A percentile compares a stretch with the other conserved stretches of the same genome.
phyloP scores from a whole-genome alignment of 1,284 basidiomycete species.

The Pulchroboletus neoregius region DNA sequence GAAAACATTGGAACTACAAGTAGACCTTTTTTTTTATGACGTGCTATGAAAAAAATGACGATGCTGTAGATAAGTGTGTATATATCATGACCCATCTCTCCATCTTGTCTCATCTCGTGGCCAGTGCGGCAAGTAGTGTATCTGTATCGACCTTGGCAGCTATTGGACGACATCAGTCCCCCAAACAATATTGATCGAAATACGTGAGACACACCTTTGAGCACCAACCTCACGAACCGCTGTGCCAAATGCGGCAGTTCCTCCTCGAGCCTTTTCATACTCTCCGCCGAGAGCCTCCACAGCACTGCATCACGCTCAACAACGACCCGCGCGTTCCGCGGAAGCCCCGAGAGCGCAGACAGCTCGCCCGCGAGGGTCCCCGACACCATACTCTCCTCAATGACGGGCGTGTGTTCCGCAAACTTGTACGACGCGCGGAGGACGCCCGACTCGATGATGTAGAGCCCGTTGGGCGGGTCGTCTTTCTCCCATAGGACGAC shows the following conservation, averaged over 20 bases:
- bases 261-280: constrained; percentile 56
- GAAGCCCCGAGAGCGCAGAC: constrained; percentile 70
- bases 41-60: constrained; percentile 2
- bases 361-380: constrained; percentile 90
- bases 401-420: constrained; percentile 57
- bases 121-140: constrained; percentile 67
- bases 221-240: constrained; percentile 66
- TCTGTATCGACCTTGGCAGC: constrained; percentile 80
- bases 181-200: not conserved
- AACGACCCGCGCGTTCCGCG: constrained; percentile 81
- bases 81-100: not conserved
- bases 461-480: constrained; percentile 77
- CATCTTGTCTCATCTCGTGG: constrained; percentile 46
- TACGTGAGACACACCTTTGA: constrained; percentile 59
- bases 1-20: not conserved
- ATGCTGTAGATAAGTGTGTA: constrained; percentile 7
- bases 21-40: not conserved
- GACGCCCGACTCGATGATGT: constrained; percentile 82
- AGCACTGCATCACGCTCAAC: constrained; percentile 75
- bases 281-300: constrained; percentile 70
- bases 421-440: constrained; percentile 79
- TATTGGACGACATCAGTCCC: constrained; percentile 26
- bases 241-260: constrained; percentile 66
- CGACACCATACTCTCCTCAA: constrained; percentile 89
- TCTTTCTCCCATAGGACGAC: constrained; percentile 74